Conservation (phyloP, 768 basidiomycete genomes). For the Terana coerulea region DNA sequence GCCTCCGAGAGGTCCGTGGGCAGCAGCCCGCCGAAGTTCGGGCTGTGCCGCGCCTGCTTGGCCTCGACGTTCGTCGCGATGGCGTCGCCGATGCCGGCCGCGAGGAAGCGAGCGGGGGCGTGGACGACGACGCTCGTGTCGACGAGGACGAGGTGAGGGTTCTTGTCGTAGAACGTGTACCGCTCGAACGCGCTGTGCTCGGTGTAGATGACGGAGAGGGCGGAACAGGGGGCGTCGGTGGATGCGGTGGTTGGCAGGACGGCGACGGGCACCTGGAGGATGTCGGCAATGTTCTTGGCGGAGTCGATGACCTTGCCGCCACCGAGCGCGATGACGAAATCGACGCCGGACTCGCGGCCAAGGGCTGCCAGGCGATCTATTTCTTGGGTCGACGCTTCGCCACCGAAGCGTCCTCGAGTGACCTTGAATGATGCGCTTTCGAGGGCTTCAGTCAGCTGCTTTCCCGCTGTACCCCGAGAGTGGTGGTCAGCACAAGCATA, state of each 20-base stretch:
- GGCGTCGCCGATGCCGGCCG: conserved; percentile 30
- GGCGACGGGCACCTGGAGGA: conserved; percentile 24
- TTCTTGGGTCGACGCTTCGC: conserved; percentile 28
- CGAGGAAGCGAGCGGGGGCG: conserved; percentile 28
- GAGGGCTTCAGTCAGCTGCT: conserved; percentile 22
- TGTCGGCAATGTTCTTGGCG: conserved; percentile 26
- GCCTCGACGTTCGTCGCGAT: conserved; percentile 31
- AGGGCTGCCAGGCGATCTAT: conserved; percentile 21
- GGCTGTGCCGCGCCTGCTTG: conserved; percentile 18
- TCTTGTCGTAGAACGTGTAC: conserved; percentile 28
- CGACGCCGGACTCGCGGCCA: conserved; percentile 15
- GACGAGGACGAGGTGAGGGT: conserved; percentile 27
- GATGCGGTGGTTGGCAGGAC: conserved; percentile 29
- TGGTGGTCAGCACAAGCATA: neutral
- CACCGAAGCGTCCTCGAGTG: conserved; percentile 23
- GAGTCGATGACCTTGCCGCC: conserved; percentile 31
- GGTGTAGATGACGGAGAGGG: conserved; percentile 30
- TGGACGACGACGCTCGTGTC: conserved; percentile 28
- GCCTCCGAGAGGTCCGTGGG: conserved; percentile 27
- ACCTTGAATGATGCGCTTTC: conserved; percentile 22
- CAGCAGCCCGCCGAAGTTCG: conserved; percentile 27
- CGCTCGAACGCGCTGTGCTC: conserved; percentile 26
- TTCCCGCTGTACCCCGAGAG: conserved; percentile 21
- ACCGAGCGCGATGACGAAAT: conserved; percentile 30
- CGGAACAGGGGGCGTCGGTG: conserved; percentile 31